A percentile compares a stretch with the other conserved stretches of the same genome.
Evolutionary conservation across 2,329 filamentous ascomycete species (phyloP).

Genomic region (Cercospora sp.): DNA sequence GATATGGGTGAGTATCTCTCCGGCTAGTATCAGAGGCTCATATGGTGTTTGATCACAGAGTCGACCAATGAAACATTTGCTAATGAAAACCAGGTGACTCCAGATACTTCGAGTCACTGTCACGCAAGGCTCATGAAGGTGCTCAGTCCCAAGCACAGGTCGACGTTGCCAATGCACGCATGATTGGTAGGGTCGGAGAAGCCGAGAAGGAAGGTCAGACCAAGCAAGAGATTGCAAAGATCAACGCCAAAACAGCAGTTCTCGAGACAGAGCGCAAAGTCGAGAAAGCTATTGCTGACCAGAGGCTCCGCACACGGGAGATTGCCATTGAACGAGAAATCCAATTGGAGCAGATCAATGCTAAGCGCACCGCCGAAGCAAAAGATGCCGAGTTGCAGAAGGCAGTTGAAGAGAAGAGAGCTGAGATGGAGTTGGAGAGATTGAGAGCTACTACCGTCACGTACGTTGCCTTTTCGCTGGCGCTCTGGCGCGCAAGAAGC

Average conservation of each 20-base stretch:
- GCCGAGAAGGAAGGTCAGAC: constrained; percentile 75
- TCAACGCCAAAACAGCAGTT: constrained; percentile 80
- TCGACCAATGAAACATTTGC: neutral
- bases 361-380: constrained; percentile 69
- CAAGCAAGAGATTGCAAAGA: constrained; percentile 84
- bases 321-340: constrained; percentile 72
- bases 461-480: neutral
- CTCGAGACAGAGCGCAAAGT: constrained; percentile 81
- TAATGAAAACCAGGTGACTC: constrained; percentile 56
- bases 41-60: neutral
- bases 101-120: constrained; percentile 81
- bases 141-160: constrained; percentile 76
- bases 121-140: constrained; percentile 80
- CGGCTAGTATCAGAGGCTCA: neutral
- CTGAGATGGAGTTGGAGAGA: constrained; percentile 76
- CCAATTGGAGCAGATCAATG: constrained; percentile 72
- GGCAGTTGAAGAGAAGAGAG: constrained; percentile 74
- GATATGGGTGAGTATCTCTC: constrained; percentile 56
- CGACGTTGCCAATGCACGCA: constrained; percentile 58
- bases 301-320: constrained; percentile 70
- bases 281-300: constrained; percentile 75
- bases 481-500: neutral
- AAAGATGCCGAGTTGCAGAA: constrained; percentile 79
- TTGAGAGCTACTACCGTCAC: constrained; percentile 76
- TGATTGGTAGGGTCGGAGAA: constrained; percentile 72